Percentiles rank a stretch among this genome's conserved stretches.
phyloP scores from a whole-genome alignment of 345 rosid genomes.

The Brassica incana region DNA sequence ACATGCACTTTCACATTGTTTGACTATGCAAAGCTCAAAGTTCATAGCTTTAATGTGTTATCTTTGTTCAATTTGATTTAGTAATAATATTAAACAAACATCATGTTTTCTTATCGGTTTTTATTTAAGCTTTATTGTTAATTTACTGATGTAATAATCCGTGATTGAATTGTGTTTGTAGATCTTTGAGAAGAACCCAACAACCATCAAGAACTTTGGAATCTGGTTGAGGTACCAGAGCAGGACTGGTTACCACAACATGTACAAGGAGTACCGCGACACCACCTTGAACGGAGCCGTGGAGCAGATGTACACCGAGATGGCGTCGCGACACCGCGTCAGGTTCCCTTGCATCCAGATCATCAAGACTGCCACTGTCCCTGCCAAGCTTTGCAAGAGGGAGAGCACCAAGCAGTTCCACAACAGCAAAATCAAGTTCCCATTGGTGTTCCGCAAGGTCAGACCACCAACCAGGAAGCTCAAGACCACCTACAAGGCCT shows the following conservation, averaged over 20 bases:
- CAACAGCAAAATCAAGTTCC: slow-evolving; percentile 70
- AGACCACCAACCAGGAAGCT: slow-evolving; percentile 73
- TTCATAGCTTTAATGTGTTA: neutral
- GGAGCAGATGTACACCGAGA: slow-evolving; percentile 70
- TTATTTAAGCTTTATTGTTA: neutral
- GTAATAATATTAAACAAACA: too few species aligned
- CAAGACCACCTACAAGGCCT: slow-evolving; percentile 69
- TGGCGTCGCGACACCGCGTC: slow-evolving; percentile 72
- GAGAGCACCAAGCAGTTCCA: slow-evolving; percentile 68
- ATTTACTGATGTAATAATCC: neutral
- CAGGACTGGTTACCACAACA: slow-evolving; percentile 65
- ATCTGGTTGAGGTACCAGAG: slow-evolving; percentile 72
- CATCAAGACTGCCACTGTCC: slow-evolving; percentile 63
- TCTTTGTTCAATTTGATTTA: too few species aligned
- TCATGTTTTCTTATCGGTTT: too few species aligned
- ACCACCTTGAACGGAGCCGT: slow-evolving; percentile 67
- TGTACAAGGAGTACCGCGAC: slow-evolving; percentile 68
- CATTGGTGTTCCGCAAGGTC: slow-evolving; percentile 61
- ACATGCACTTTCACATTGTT: neutral
- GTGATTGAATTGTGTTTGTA: neutral
- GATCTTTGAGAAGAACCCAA: slow-evolving; percentile 70
- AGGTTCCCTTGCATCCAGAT: slow-evolving; percentile 72
- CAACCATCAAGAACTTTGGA: slow-evolving; percentile 59
- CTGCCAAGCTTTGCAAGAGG: slow-evolving; percentile 68
- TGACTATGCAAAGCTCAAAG: neutral